Evolutionary conservation across 768 basidiomycete genomes (phyloP), one percentile per base, ranked within the genome.

Genomic region (Boletus rubroflammeus): DNA sequence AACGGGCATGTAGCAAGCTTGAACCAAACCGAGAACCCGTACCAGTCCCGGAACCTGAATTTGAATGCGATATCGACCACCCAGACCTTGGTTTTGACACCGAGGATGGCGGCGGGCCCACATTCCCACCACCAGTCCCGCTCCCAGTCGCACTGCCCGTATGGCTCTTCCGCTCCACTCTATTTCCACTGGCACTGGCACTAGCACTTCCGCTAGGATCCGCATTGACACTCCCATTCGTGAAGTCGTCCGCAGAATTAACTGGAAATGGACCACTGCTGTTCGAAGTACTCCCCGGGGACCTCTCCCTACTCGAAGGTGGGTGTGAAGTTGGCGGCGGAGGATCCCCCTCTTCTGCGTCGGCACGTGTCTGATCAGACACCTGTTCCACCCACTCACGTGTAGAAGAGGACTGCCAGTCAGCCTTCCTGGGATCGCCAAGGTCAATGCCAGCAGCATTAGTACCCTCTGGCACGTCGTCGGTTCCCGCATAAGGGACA

Each of bases 301-400:
- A 70, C 40, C 57, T 53, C 21, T 59, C 59, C n/a, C 66, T 61
- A 23, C 52, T 50, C 35, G 53, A 31, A 39, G 42, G 23, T 36
- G 55, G 59, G 23, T 53, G 48, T 11, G 51, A 51, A 25, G 53
- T 48, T 6, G 40, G 47, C 15, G 46, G 58, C 4, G 52, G 50
- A 46, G 32, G 47, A 26, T 48, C 31, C 6, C 32, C 50, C 15
- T 50, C 59, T 47, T 45, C 57, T 25, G 14, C 31, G 14, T 29
- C 53, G 17, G 35, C 48, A 35, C 62, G 59, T 3, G 69, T 71
- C 55, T 73, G 67, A 47, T 73, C 69, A 8, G 64, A 67, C 8
- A 75, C 71, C 47, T 71, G 71, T 58, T 80, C 75, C 14, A 73
- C 79, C 81, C 81, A 81, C 51, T 73, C 70, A 49, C 72, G 71